Evolutionary conservation across 2,329 filamentous ascomycete genomes (phyloP), one percentile per base, ranked within the genome.

Genomic region (Fusarium virguliforme): DNA sequence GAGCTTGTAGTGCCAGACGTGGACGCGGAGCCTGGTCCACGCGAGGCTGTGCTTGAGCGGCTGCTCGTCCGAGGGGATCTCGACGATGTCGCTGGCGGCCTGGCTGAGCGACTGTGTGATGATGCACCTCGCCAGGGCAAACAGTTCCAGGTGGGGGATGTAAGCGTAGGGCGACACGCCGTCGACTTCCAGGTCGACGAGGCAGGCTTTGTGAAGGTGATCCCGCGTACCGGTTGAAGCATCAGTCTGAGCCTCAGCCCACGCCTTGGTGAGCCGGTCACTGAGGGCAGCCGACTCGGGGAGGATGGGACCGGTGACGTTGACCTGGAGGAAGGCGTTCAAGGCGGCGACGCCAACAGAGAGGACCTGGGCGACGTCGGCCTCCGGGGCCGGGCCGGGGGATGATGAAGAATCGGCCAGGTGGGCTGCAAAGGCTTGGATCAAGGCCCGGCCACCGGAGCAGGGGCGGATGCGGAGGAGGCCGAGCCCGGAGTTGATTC

Each of bases 231-330:
- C 37, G 9, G 51, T 59, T 4, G 62, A 50, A 22, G 41, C 53
- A 12, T 62, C 67, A 10, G 46, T 57, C 18, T 64, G 69, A n/a
- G 60, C 62, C 30, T 64, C 64, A 13, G 64, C 62, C 68, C 82
- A 84, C 4, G 85, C 78, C 30, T 82, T 80, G n/a, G 82, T 74
- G 60, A 87, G 83, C 4, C 80, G 72, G 2, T 69, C 65, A 34
- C 82, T 79, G n/a, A 86, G 61, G 3, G 74, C 58, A 34, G 65
- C 43, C 43, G 72, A 57, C 40, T 74, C 68, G 0, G 80, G 73
- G n/a, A 97, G 83, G 0, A 94, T 91, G 1, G 95, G 95, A 0
- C 95, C 95, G 4, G 95, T 97, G 60, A 97, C 92, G 78, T 94
- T 97, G 1, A 90, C 90, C 79, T 98, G 95, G 15, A 97, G 81